Evolutionary conservation across 768 basidiomycete genomes (phyloP).

Genomic region (Suillus subaureus): DNA sequence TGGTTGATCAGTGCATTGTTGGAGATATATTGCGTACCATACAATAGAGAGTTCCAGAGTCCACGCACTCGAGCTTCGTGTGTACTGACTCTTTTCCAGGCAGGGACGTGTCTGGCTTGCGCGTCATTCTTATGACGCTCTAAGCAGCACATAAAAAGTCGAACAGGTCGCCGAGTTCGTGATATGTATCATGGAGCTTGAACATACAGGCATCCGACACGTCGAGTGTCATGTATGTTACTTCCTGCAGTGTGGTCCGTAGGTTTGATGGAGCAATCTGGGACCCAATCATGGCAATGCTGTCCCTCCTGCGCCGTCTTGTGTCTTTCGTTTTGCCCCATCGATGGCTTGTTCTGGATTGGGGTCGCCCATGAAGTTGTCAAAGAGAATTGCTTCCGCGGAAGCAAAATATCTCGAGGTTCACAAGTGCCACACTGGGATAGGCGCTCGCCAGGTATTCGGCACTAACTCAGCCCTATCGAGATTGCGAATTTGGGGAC

Average conservation of each 20-base stretch:
- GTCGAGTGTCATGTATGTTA: not conserved
- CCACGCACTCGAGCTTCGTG: not conserved
- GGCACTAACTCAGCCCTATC: conserved; percentile 7
- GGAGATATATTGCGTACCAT: not conserved
- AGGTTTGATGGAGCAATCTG: conserved; percentile 10
- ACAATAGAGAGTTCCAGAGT: not conserved
- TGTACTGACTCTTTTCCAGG: not conserved
- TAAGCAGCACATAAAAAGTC: not conserved
- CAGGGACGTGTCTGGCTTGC: not conserved
- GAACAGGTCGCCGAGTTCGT: not conserved
- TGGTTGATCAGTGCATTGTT: conserved; percentile 2
- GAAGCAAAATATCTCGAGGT: conserved; percentile 6
- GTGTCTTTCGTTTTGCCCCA: not conserved
- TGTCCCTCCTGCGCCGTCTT: not conserved
- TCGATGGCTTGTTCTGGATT: not conserved
- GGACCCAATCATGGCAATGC: conserved; percentile 17
- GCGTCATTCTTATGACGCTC: not conserved
- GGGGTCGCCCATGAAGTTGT: not conserved
- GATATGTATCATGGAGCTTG: not conserved
- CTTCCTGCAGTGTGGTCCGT: not conserved
- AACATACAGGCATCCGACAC: not conserved
- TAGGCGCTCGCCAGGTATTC: conserved; percentile 8
- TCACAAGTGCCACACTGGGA: not conserved
- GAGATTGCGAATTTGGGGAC: conserved; percentile 6
- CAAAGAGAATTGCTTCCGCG: not conserved